These are phyloP conservation scores for Echites panduratus DNA, from an alignment of 257 asterid species.

Conservation along the genomic window DNA sequence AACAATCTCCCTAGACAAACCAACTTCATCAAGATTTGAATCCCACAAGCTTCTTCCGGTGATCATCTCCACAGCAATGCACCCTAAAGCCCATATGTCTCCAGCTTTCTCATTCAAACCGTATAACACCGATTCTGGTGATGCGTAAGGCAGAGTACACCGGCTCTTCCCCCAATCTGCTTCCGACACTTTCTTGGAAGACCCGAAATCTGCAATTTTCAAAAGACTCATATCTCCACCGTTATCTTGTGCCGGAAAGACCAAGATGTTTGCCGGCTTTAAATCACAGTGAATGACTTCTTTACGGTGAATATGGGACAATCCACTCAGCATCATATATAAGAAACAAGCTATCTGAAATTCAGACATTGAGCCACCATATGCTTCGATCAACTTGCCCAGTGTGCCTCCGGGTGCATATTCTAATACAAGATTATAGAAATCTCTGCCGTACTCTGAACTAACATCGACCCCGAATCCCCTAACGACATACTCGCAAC, in stretches of 20 bases:
- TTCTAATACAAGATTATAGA: conserved; percentile 10
- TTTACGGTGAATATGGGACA: background rate
- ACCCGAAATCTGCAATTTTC: conserved; percentile 20
- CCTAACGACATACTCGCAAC: background rate
- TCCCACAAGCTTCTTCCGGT: background rate
- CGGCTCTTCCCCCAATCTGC: background rate
- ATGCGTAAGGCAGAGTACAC: background rate
- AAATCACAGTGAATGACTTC: conserved; percentile 18
- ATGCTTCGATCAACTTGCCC: background rate
- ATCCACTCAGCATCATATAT: background rate
- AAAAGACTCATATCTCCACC: background rate
- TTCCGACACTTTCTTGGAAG: background rate
- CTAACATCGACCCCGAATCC: background rate
- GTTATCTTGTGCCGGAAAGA: background rate
- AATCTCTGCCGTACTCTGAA: background rate
- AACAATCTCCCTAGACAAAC: background rate
- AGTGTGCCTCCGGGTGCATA: background rate
- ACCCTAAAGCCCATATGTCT: conserved; percentile 17
- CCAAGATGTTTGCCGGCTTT: conserved; percentile 15
- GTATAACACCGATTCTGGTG: conserved; percentile 4
- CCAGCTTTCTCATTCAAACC: background rate
- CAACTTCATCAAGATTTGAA: background rate
- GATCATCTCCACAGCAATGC: conserved; percentile 17
- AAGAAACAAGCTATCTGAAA: background rate
- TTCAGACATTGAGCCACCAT: background rate